Conservation (phyloP, 1,139 yeast species). For the Groenewaldozyma auringiensis region DNA sequence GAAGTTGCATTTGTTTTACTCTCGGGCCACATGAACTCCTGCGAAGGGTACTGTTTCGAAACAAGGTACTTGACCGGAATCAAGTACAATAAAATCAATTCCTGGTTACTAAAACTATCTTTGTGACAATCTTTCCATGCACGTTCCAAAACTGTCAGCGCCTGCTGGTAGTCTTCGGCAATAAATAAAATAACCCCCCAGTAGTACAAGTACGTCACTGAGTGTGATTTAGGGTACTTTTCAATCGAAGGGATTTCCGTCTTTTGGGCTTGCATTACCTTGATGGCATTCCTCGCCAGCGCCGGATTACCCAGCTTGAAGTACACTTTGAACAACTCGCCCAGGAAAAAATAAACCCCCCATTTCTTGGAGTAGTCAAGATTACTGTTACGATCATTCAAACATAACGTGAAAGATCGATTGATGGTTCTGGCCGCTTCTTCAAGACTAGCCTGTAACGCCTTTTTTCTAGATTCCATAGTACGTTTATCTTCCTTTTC, state of each 20-base stretch:
- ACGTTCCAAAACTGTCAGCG: slow-evolving; percentile 41
- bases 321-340: slow-evolving; percentile 64
- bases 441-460: slow-evolving; percentile 36
- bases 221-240: slow-evolving; percentile 43
- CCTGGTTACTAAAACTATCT: slow-evolving; percentile 28
- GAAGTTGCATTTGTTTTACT: background rate
- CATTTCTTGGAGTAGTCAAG: slow-evolving; percentile 44
- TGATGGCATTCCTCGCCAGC: slow-evolving; percentile 69
- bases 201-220: slow-evolving; percentile 57
- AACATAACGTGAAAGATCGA: slow-evolving; percentile 65
- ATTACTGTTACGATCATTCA: slow-evolving; percentile 67
- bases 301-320: slow-evolving; percentile 62
- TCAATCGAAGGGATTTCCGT: slow-evolving; percentile 45
- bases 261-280: slow-evolving; percentile 56
- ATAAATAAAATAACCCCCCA: slow-evolving; percentile 56
- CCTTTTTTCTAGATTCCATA: background rate
- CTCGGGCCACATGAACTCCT: background rate
- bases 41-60: background rate
- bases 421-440: slow-evolving; percentile 50
- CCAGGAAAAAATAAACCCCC: slow-evolving; percentile 69
- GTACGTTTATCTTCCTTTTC: background rate
- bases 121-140: slow-evolving; percentile 40
- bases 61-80: slow-evolving; percentile 33
- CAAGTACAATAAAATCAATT: slow-evolving; percentile 31
- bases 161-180: slow-evolving; percentile 49